Base-by-base conservation (phyloP, 805 yeast genomes). In the Nadsonia fulvescens region DNA sequence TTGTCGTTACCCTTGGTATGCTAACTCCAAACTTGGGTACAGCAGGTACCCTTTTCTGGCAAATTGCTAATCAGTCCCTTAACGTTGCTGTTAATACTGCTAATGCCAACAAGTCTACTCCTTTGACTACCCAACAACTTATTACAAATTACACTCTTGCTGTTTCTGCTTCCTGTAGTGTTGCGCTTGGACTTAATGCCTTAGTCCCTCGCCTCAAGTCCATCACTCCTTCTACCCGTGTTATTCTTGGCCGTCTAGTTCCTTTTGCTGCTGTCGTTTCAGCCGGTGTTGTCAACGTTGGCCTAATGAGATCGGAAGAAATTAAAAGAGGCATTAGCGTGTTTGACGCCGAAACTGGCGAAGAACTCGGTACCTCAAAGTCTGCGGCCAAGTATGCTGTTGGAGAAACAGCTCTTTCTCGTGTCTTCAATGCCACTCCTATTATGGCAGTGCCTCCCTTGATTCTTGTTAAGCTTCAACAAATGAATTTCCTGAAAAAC, bases 261-360 rank as follows among this genome's bases (percentile, higher is more conserved):
- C 99, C 99, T 5, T 89, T 89, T 56, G 96, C 96, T 1, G 99
- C 99, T 2, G 99, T 89, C 18, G 95, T 83, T 1, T 71, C 89
- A 27, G 99, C 99, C 1, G 96, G 98, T 46, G 61, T 89, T 17
- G 92, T 82, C 20, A 89, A 89, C 39, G 94, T 89, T n/a, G 81
- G 79, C 43, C 62, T 91, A 33, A 89, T 89, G 98, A 70, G 99
- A 55, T 69, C 86, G 31, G 91, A 83, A 50, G 99, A 89, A 53
- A 71, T 89, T 44, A 70, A 69, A 39, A 75, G 41, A 27, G 60
- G 60, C 11, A 54, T 54, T 30, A 33, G 54, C 5, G 72, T 34
- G 18, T 48, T 33, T 26, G 56, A 54, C 29, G 33, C 38, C 6
- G 40, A 49, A n/a, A 43, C 54, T 3, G 42, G 44, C 31, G 45